Evolutionary conservation across 192 early-diverging fungal species (phyloP), one percentile per base, ranked within the genome.

Genomic region (Helicostylum pulchrum): DNA sequence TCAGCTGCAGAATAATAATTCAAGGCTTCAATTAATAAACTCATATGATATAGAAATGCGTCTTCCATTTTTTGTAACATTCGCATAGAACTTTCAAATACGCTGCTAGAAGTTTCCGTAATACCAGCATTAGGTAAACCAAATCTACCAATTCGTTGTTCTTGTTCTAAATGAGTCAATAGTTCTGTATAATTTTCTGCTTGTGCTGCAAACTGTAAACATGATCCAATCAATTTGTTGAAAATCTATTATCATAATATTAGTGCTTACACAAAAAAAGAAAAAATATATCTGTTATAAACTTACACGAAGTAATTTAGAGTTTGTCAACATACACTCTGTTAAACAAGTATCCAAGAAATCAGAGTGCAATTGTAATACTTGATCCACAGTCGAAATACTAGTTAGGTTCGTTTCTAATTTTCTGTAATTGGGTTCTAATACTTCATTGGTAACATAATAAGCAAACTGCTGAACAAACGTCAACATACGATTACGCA

Each of bases 391-490:
- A 0, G 97, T 99, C 12, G 79, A 78, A 46, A 82, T 83, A 48
- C 81, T 82, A 36, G 73, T 61, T 57, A 96, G 70, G 56, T 84
- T 76, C 20, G 62, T 66, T 21, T 88, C 87, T 67, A 99, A 78
- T 21, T 66, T 65, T n/a, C 69, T 68, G 91, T 92, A 97, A 64
- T 91, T 87, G 31, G 92, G 94, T 68, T 98, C 96, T 48, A 99
- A 79, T 7, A 97, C 95, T 70, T 99, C 94, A 62, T 85, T 92
- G 59, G 89, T 90, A 42, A 90, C 82, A 66, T 95, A 96, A 71
- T 91, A 92, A 66, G 93, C 73, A 70, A 96, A 89, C 72, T 96
- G 92, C 61, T 96, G 94, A 14, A 97, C 81, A 77, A 92, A 94
- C n/a, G 88, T 82, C 34, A 96, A 70, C 86, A 99, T 97, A 39